Evolutionary conservation across 176 grass and related monocot genomes (phyloP).

Genomic region (barley (Hordeum vulgare)): MorexV3_pseudomolecules_assembly NC_058520.1:16022746-16023245

Average conservation of each 20-base stretch:
- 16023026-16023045: not conserved
- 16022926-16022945: too few relatives aligned
- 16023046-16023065: not conserved
- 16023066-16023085: not conserved
- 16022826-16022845: too few relatives aligned
- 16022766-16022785: too few relatives aligned
- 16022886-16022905: too few relatives aligned
- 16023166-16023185: not conserved
- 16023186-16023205: not conserved
- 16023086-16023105: not conserved
- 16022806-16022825: too few relatives aligned
- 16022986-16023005: not conserved
- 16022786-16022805: too few relatives aligned
- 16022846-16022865: too few relatives aligned
- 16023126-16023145: conserved; percentile 10
- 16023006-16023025: not conserved
- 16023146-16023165: not conserved
- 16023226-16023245: not conserved
- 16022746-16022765: too few relatives aligned
- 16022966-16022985: not conserved
- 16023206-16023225: not conserved
- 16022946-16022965: not conserved
- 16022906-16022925: too few relatives aligned
- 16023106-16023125: not conserved
- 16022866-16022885: too few relatives aligned